Evolutionary conservation across 78 protist genomes (phyloP).

Genomic region (Polysphondylium violaceum): DNA sequence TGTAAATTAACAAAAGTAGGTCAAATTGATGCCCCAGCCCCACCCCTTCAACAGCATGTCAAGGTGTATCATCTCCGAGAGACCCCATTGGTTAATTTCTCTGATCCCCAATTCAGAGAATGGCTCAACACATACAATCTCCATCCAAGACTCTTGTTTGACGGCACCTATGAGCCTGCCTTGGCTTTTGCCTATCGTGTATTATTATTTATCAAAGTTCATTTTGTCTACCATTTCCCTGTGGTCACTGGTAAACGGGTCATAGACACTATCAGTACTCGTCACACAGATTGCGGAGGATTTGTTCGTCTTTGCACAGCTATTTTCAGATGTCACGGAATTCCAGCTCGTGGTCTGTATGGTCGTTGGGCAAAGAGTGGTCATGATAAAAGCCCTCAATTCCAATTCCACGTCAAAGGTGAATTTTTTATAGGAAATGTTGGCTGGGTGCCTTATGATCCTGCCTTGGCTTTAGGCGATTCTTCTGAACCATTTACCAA

Average conservation of each 20-base stretch:
- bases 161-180: slow-evolving; percentile 10
- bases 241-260: slow-evolving; percentile 53
- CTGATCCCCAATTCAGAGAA: slow-evolving; percentile 3
- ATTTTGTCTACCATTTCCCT: slow-evolving; percentile 48
- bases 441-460: slow-evolving; percentile 72
- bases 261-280: slow-evolving; percentile 22
- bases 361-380: slow-evolving; percentile 55
- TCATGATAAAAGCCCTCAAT: not conserved
- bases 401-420: slow-evolving; percentile 56
- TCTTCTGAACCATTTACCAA: slow-evolving; percentile 41
- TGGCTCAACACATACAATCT: slow-evolving; percentile 33
- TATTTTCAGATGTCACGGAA: slow-evolving; percentile 46
- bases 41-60: slow-evolving; percentile 6
- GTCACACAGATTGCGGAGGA: slow-evolving; percentile 68
- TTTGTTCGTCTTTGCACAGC: slow-evolving; percentile 14
- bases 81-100: slow-evolving; percentile 21
- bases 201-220: slow-evolving; percentile 48
- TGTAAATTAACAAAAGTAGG: slow-evolving; percentile 3
- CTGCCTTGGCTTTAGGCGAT: slow-evolving; percentile 50
- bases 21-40: no score
- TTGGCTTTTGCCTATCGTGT: slow-evolving; percentile 50
- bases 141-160: slow-evolving; percentile 35
- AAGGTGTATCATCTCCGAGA: slow-evolving; percentile 34
- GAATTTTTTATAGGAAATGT: slow-evolving; percentile 56
- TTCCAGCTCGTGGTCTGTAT: slow-evolving; percentile 40